Percentiles rank a stretch among this genome's conserved stretches.
Evolutionary conservation across 2,329 filamentous ascomycete genomes (phyloP).

Genomic region (Claviceps capensis): DNA sequence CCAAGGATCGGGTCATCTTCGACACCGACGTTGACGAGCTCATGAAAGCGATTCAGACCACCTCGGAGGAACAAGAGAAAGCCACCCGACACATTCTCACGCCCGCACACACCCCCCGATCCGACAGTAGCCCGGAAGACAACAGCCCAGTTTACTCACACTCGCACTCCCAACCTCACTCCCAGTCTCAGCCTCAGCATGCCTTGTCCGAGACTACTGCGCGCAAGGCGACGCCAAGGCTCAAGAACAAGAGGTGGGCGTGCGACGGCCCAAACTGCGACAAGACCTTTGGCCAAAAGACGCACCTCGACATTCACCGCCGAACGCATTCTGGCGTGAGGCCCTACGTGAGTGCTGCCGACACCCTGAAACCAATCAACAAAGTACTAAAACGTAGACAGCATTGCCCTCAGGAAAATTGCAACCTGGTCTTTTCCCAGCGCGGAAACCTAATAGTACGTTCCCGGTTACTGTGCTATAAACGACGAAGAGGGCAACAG

Average conservation of each 20-base stretch:
- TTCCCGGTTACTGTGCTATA: not conserved
- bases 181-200: slow-evolving; percentile 15
- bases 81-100: slow-evolving; percentile 14
- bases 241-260: slow-evolving; percentile 46
- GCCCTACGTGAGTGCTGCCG: slow-evolving; percentile 56
- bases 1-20: slow-evolving; percentile 45
- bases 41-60: slow-evolving; percentile 77
- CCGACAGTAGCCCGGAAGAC: slow-evolving; percentile 6
- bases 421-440: slow-evolving; percentile 74
- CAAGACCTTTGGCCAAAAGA: slow-evolving; percentile 82
- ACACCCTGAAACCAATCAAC: not conserved
- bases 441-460: slow-evolving; percentile 76
- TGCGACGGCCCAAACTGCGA: slow-evolving; percentile 63
- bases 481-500: not conserved
- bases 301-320: slow-evolving; percentile 80
- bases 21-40: slow-evolving; percentile 75
- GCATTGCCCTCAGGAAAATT: slow-evolving; percentile 58
- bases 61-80: slow-evolving; percentile 28
- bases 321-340: slow-evolving; percentile 81
- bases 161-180: too few relatives aligned
- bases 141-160: slow-evolving; percentile 9
- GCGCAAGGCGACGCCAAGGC: slow-evolving; percentile 13
- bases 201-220: slow-evolving; percentile 10
- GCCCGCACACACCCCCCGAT: slow-evolving; percentile 11
- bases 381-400: slow-evolving; percentile 12